phyloP scores from a whole-genome alignment of 441 rosid genomes.

The Erodium trifolium region DNA sequence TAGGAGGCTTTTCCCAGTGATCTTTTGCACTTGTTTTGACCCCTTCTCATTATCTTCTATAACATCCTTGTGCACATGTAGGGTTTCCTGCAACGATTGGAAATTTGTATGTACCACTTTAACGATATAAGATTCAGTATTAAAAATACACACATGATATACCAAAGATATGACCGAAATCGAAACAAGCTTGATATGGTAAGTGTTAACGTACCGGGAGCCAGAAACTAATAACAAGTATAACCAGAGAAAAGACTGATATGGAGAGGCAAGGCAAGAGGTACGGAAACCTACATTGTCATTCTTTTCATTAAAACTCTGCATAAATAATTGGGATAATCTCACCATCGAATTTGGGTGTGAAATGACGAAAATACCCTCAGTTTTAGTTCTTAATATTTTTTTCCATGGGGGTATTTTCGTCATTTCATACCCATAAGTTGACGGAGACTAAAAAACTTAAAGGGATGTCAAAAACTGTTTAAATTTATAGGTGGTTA shows the following conservation, averaged over 20 bases:
- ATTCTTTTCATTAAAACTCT: not conserved
- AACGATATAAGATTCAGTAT: no score
- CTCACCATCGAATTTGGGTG: no score
- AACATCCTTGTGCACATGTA: slow-evolving; percentile 32
- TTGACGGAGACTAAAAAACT: no score
- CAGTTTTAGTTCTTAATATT: no score
- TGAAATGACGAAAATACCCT: no score
- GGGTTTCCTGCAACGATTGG: slow-evolving; percentile 31
- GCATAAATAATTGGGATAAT: no score
- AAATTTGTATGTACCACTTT: not conserved
- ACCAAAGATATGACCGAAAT: no score
- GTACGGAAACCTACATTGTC: slow-evolving; percentile 41
- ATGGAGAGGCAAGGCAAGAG: slow-evolving; percentile 41
- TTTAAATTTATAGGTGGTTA: no score
- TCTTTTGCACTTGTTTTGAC: slow-evolving; percentile 12
- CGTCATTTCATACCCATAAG: no score
- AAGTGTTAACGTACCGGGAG: not conserved
- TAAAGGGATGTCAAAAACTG: no score
- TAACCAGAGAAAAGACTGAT: slow-evolving; percentile 34
- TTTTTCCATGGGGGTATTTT: no score
- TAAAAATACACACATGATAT: no score
- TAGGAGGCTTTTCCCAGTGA: slow-evolving; percentile 26
- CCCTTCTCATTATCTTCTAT: slow-evolving; percentile 9
- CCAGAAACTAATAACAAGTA: slow-evolving; percentile 17
- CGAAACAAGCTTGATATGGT: not conserved